These are phyloP conservation scores for Sporothrix luriei DNA, from an alignment of 2,329 filamentous ascomycete species.

Conservation along the genomic window DNA sequence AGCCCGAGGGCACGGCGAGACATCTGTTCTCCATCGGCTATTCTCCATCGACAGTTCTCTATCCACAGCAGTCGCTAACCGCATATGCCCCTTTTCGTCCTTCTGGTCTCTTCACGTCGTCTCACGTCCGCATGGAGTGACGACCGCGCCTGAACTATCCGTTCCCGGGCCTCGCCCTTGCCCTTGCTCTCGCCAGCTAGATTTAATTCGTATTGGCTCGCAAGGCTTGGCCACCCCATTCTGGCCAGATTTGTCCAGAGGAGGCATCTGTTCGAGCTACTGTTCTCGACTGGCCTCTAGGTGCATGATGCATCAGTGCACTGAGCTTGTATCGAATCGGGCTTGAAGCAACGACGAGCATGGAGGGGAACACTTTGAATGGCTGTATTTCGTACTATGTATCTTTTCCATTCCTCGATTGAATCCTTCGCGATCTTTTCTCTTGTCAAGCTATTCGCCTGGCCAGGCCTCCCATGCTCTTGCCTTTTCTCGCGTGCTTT, in stretches of 20 bases:
- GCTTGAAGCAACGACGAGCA: constrained; percentile 9
- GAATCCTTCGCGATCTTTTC: background rate
- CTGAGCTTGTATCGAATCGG: constrained; percentile 21
- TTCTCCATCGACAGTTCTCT: background rate
- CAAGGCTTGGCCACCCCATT: background rate
- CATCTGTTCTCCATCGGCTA: background rate
- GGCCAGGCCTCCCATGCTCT: background rate
- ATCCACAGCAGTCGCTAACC: no score
- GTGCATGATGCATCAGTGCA: constrained; percentile 17
- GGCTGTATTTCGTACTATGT: background rate
- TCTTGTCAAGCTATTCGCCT: background rate
- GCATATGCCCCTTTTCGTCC: background rate
- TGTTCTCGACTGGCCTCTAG: constrained; percentile 3
- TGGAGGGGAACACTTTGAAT: background rate
- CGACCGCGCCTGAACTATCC: background rate
- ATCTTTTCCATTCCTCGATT: background rate
- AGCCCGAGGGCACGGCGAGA: no score
- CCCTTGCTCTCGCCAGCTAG: constrained; percentile 3
- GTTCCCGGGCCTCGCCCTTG: background rate
- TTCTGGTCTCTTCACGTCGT: background rate
- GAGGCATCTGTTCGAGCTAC: background rate
- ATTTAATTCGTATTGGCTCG: no score
- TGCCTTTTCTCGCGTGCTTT: background rate
- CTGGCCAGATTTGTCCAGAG: background rate
- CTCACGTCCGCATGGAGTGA: constrained; percentile 17